Base-by-base conservation (phyloP, 768 basidiomycete genomes). In the Strobilomyces confusus region DNA sequence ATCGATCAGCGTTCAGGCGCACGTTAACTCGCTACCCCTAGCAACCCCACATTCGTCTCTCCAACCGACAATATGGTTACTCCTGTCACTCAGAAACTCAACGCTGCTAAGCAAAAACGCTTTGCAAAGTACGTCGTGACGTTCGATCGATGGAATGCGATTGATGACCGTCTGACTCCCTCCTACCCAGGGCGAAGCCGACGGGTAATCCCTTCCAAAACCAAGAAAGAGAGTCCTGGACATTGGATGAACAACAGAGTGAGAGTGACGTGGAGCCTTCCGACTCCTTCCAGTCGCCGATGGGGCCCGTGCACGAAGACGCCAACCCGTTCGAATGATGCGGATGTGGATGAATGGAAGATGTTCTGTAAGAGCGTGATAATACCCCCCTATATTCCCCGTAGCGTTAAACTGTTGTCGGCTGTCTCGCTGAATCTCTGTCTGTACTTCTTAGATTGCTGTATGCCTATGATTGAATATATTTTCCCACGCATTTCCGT, bases 1-100 rank as follows among this genome's bases (percentile, higher is more conserved):
- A n/a, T n/a, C n/a, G n/a, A n/a, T n/a, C n/a, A n/a, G n/a, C n/a
- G n/a, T n/a, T n/a, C n/a, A n/a, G n/a, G n/a, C n/a, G n/a, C n/a
- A 29, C 25, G 38, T 38, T 26, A 2, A 49, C 33, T 32, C 46
- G 33, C 51, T 57, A 60, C 48, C 15, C 15, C 29, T 67, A 93
- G 92, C 69, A 97, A 97, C 69, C 87, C 91, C 20, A 83, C 82
- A 32, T 92, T 82, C 65, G 77, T 95, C 63, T 98, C 95, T 17
- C 95, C 95, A 3, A 97, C 95, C 9, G 95, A 99, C 70, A 91
- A 89, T 67, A 78, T 98, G 71, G 83, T 98, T 79, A 95, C 93
- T 3, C 95, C 95, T 4, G 84, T 84, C 68, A 90, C 94, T 7
- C 88, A 94, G 72, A 98, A 98, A 71, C 80, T 98, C 48, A 87